phyloP scores from a whole-genome alignment of 371 early-diverging fungal species.

The Umbelopsis sp. region DNA sequence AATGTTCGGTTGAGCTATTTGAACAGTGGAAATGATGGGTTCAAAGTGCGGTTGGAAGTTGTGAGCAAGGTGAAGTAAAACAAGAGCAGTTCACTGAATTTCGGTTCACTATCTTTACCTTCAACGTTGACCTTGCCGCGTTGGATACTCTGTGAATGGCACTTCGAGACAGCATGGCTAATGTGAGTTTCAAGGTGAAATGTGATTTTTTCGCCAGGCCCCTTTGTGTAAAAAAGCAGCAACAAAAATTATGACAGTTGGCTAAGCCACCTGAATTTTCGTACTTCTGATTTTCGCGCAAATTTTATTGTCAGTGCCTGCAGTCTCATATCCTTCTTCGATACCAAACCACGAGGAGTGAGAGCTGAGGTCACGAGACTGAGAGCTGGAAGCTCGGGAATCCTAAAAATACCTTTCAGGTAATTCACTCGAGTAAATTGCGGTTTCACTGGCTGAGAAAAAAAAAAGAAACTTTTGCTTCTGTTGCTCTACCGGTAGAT shows the following conservation, averaged over 20 bases:
- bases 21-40: neutral
- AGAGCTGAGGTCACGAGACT: no score
- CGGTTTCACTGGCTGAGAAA: no score
- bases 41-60: neutral
- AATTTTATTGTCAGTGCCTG: no score
- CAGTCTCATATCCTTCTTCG: no score
- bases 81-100: neutral
- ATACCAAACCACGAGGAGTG: no score
- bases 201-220: neutral
- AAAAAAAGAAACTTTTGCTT: no score
- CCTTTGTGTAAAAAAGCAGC: neutral
- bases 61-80: neutral
- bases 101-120: neutral
- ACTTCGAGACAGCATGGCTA: slow-evolving; percentile 6
- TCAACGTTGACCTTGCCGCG: slow-evolving; percentile 5
- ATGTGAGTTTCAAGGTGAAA: neutral
- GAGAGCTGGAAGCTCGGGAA: no score
- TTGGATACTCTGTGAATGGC: slow-evolving; percentile 9
- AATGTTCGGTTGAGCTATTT: neutral
- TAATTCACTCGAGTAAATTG: no score
- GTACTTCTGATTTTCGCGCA: no score
- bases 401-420: no score
- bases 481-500: neutral
- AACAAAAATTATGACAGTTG: neutral
- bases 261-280: neutral